These are phyloP conservation scores for Hygrophila difformis DNA, from an alignment of 257 asterid species.

Conservation along the genomic window DNA sequence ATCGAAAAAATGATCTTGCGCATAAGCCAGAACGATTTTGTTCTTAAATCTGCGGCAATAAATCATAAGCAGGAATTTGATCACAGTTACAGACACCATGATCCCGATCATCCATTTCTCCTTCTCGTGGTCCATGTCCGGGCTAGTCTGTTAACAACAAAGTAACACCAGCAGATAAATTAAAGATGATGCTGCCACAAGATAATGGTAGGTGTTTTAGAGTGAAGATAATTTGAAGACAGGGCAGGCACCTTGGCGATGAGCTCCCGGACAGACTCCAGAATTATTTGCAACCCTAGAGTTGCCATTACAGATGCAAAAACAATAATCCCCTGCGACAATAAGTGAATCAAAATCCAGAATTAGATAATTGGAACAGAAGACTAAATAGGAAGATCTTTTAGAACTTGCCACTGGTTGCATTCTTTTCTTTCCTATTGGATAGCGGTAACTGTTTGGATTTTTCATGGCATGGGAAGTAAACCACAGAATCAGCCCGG, in stretches of 20 bases:
- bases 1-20: constrained; percentile 89
- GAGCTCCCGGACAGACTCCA: constrained; percentile 71
- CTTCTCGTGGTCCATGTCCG: constrained; percentile 44
- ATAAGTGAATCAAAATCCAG: background rate
- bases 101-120: constrained; percentile 93
- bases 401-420: constrained; percentile 83
- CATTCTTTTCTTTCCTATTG: constrained; percentile 91
- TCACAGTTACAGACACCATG: constrained; percentile 76
- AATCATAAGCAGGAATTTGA: constrained; percentile 68
- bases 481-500: constrained; percentile 90
- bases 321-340: constrained; percentile 75
- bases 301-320: constrained; percentile 97
- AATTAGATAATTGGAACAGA: background rate
- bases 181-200: background rate
- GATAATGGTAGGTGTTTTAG: background rate
- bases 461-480: constrained; percentile 75
- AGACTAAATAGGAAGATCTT: constrained; percentile 3
- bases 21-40: constrained; percentile 76
- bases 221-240: background rate
- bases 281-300: constrained; percentile 74
- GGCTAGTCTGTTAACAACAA: constrained; percentile 37
- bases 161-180: background rate
- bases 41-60: constrained; percentile 79
- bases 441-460: constrained; percentile 74
- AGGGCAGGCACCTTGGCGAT: constrained; percentile 46